A percentile compares a stretch with the other conserved stretches of the same genome.
These are phyloP conservation scores for Sarocladium kiliense DNA, from an alignment of 2,329 filamentous ascomycete genomes.

Conservation along the genomic window DNA sequence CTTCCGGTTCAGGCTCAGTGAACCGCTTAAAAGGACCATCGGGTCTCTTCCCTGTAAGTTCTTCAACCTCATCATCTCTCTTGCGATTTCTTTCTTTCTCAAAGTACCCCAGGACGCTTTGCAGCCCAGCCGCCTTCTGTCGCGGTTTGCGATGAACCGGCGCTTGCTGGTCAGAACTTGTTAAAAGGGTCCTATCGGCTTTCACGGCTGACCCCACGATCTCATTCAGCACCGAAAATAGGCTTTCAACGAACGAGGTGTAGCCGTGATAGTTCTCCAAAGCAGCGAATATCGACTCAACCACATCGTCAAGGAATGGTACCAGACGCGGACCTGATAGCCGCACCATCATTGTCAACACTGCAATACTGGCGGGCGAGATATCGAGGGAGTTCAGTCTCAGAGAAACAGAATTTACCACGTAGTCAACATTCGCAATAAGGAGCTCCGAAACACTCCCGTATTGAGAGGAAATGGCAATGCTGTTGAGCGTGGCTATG, in stretches of 20 bases:
- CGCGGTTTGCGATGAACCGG: constrained; percentile 38
- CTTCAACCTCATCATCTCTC: constrained; percentile 31
- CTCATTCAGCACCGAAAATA: constrained; percentile 78
- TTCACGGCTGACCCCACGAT: constrained; percentile 78
- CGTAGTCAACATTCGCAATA: constrained; percentile 89
- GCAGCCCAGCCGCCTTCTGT: constrained; percentile 29
- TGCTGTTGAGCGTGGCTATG: constrained; percentile 72
- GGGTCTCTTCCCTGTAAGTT: constrained; percentile 20
- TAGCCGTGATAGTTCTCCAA: constrained; percentile 97
- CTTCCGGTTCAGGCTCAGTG: constrained; percentile 20
- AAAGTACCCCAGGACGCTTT: constrained; percentile 51
- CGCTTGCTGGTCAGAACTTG: constrained; percentile 26
- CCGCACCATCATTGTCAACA: constrained; percentile 89
- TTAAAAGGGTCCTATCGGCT: constrained; percentile 43
- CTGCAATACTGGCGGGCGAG: constrained; percentile 83
- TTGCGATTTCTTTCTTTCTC: constrained; percentile 45
- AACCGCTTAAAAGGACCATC: constrained; percentile 33
- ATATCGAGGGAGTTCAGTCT: constrained; percentile 90
- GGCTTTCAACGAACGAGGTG: constrained; percentile 72
- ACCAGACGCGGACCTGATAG: constrained; percentile 77
- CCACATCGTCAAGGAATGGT: constrained; percentile 85
- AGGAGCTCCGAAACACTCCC: constrained; percentile 69
- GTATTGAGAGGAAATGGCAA: constrained; percentile 75
- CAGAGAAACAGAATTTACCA: constrained; percentile 86
- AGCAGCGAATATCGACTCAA: constrained; percentile 85